Evolutionary conservation across 495 filamentous ascomycete species (phyloP).

Genomic region (Xylona heveae): DNA sequence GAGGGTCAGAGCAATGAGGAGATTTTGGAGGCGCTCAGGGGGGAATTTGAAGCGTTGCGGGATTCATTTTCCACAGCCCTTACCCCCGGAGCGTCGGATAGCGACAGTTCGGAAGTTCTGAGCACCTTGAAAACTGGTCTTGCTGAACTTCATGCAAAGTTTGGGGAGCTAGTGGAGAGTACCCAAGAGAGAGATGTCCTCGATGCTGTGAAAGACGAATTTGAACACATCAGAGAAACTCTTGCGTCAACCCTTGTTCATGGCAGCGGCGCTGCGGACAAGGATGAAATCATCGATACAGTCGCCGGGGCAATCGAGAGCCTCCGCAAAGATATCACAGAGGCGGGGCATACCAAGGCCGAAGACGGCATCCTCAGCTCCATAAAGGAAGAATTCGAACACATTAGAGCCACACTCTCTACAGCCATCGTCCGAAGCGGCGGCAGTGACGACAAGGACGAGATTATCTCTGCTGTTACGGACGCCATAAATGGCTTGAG

Average conservation of each 20-base stretch:
- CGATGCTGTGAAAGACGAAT: slow-evolving; percentile 53
- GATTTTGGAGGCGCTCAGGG: slow-evolving; percentile 25
- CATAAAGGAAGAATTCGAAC: slow-evolving; percentile 15
- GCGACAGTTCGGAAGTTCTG: too few species aligned
- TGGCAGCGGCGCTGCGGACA: slow-evolving; percentile 46
- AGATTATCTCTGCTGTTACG: too few species aligned
- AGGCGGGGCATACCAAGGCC: too few species aligned
- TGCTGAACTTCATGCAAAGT: too few species aligned
- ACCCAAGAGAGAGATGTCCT: slow-evolving; percentile 60
- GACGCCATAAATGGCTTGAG: not conserved
- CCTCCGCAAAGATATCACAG: slow-evolving; percentile 16
- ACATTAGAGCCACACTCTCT: slow-evolving; percentile 13
- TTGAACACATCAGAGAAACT: slow-evolving; percentile 17
- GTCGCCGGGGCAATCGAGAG: slow-evolving; percentile 15
- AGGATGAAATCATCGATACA: slow-evolving; percentile 58
- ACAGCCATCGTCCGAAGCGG: slow-evolving; percentile 12
- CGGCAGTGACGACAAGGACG: too few species aligned
- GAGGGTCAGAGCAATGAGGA: slow-evolving; percentile 32
- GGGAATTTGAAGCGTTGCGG: too few species aligned
- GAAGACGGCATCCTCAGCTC: slow-evolving; percentile 12
- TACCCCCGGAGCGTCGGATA: too few species aligned
- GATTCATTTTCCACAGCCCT: too few species aligned
- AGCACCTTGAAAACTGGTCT: too few species aligned
- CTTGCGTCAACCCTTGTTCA: slow-evolving; percentile 24
- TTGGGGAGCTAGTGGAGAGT: too few species aligned